phyloP scores from a whole-genome alignment of 306 rosid genomes.

The Malus fusca region DNA sequence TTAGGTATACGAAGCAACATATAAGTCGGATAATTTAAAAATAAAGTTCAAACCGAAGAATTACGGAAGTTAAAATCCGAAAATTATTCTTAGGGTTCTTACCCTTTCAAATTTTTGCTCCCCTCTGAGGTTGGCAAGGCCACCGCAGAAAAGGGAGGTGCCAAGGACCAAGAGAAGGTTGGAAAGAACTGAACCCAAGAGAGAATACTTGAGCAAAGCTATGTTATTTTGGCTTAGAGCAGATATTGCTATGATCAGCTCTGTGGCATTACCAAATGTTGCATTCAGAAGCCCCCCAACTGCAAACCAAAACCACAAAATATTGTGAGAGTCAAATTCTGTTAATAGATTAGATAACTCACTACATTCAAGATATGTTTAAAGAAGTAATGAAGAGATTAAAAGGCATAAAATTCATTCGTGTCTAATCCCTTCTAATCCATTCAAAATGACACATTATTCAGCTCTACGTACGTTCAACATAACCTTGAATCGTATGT shows the following conservation, averaged over 20 bases:
- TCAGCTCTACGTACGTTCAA: no score
- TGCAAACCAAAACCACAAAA: constrained; percentile 7
- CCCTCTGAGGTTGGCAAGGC: constrained; percentile 45
- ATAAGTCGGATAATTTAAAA: neutral
- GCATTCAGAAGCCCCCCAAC: constrained; percentile 95
- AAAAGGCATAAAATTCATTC: no score
- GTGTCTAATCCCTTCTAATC: no score
- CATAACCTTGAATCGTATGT: no score
- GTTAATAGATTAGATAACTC: no score
- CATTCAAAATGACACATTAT: no score
- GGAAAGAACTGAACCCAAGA: constrained; percentile 81
- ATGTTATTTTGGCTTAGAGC: constrained; percentile 52
- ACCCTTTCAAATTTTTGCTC: constrained; percentile 78
- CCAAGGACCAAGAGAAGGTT: constrained; percentile 94
- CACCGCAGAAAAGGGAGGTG: constrained; percentile 84
- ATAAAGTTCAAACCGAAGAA: neutral
- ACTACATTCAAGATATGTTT: no score
- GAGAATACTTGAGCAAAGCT: constrained; percentile 77
- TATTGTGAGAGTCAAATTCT: neutral
- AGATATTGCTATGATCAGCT: constrained; percentile 70
- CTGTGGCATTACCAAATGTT: constrained; percentile 88
- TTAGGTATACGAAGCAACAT: neutral
- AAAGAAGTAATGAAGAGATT: no score
- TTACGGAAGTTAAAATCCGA: neutral
- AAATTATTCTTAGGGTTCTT: constrained; percentile 1